Evolutionary conservation across 2,329 filamentous ascomycete species (phyloP).

Genomic region (Fusarium sp.): DNA sequence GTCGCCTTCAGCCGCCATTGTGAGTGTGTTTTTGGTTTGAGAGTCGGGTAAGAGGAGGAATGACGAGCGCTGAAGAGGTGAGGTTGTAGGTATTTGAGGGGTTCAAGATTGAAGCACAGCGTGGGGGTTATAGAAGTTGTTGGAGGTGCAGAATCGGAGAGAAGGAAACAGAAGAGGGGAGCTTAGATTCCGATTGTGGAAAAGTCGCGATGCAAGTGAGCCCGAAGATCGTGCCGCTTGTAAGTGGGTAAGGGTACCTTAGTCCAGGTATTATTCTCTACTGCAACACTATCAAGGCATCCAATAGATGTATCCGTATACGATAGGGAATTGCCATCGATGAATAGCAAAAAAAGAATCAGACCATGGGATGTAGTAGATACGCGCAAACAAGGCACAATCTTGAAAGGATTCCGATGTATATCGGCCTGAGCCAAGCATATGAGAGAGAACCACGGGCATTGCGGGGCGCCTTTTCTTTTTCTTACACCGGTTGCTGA

Average conservation of each 20-base stretch:
- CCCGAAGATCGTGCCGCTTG: conserved; percentile 41
- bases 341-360: not conserved
- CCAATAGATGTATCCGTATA: not conserved
- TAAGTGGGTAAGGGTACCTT: conserved; percentile 37
- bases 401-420: not conserved
- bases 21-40: conserved; percentile 3
- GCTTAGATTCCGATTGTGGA: conserved; percentile 42
- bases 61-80: conserved; percentile 18
- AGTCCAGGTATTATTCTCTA: not conserved
- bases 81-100: conserved; percentile 9
- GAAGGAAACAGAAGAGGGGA: conserved; percentile 46
- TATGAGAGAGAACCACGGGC: conserved; percentile 4
- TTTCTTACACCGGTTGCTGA: conserved; percentile 14
- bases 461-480: conserved; percentile 38
- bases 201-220: conserved; percentile 45
- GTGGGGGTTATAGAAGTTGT: conserved; percentile 24
- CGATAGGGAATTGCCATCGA: not conserved
- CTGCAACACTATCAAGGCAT: no score
- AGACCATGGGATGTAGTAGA: not conserved
- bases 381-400: not conserved
- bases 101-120: conserved; percentile 16
- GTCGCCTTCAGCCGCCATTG: conserved; percentile 60
- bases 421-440: conserved; percentile 7
- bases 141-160: conserved; percentile 30
- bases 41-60: conserved; percentile 1